Base-by-base conservation (phyloP, 2,329 filamentous ascomycete genomes). In the Penicillium hesseltinei region DNA sequence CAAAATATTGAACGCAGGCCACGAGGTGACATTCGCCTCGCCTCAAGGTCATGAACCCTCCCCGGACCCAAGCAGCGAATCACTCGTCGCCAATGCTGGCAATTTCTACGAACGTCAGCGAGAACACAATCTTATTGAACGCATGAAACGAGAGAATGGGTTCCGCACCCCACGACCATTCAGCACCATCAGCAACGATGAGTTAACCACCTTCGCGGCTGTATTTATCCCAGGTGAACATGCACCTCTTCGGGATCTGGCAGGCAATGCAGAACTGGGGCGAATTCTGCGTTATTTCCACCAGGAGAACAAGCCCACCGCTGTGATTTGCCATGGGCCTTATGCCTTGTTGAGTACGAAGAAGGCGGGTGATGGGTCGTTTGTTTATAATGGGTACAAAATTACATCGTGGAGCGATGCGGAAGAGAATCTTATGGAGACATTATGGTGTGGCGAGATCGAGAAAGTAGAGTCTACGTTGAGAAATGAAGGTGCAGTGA, bases 381-480 rank as follows among this genome's bases (percentile, higher is more conserved):
- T 80, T 49, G 74, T 71, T 25, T 80, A 80, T 57, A 74, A 77
- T 42, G 78, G 76, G 17, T 80, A 80, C 58, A 73, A 75, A 62
- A 73, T 80, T 33, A 80, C 77, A 1, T 72, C 70, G 38, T 80
- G 76, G 72, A 77, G 75, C 42, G 76, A 80, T 64, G 71, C 68
- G 0, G 78, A 80, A 63, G 78, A 80, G 66, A 76, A 73, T 62
- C 54, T 75, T 21, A 78, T 80, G 74, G 78, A 81, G 70, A 76
- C 67, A n/a, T 53, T 77, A 54, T 60, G 76, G 29, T 65, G 76
- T 5, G 78, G 76, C 0, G 76, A 80, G 62, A 69, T 80, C 4
- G 65, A 73, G 51, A 80, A 78, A 64, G 75, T 78, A 6, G 78
- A 75, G 61, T 68, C 69, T 5, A 65, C 61, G 8, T 58, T 80